Base-by-base conservation (phyloP, 169 alveolate species). In the Eimeria sp. region DNA sequence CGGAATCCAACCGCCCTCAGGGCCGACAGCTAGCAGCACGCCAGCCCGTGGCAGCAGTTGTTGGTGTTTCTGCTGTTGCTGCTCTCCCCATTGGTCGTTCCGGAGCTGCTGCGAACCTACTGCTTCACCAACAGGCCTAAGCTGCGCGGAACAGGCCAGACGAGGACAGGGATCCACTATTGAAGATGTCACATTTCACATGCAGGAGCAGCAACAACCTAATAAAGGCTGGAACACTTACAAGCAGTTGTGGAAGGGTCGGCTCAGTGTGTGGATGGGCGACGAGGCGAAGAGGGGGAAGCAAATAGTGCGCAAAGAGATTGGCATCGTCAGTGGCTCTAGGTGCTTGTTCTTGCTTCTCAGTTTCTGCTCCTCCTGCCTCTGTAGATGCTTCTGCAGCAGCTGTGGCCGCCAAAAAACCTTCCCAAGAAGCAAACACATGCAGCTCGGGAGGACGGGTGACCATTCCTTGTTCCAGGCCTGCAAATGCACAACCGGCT, bases 1-100 rank as follows among this genome's bases (percentile, higher is more conserved):
- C 30, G 88, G 90, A 3, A 80, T 14, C 96, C 96, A 92, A 11
- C 96, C 96, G 7, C 96, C 96, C 87, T 92, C 96, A 25, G 96
- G 96, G 20, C 96, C 96, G 61, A 92, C 88, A 14, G 96, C 96
- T 9, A 92, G 82, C 57, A 92, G 87, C 58, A 92, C 92, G n/a
- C 96, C 45, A 5, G 86, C 72, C 20, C 88, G 89, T 51, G 22
- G 78, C 13, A 20, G 51, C 57, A 34, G 83, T 54, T 34, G 51
- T 34, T 73, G 86, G 40, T 91, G 95, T 34, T 30, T 58, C 67
- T 91, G 95, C 89, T 73, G 58, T 49, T 40, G 58, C 84, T 16
- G 30, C 30, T 73, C 70, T 25, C 20, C 70, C 27, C 70, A 58
- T 57, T 40, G 54, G 43, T 72, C 70, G 30, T 25, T 40, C 40